Percentiles rank a stretch among this genome's conserved stretches.
phyloP scores from a whole-genome alignment of 345 rosid species.

The Heritiera fomes region DNA sequence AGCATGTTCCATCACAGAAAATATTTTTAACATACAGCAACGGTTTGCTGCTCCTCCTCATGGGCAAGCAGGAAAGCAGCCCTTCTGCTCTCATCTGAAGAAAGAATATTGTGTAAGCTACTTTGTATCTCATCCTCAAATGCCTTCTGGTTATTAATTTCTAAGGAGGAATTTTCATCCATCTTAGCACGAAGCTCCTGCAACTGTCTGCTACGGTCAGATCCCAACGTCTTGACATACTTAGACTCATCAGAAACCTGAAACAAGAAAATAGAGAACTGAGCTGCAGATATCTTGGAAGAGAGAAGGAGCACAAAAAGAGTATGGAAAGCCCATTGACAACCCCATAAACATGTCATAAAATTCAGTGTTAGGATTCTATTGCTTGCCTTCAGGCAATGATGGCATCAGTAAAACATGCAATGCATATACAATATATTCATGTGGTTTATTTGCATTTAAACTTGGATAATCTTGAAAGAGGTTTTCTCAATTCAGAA shows the following conservation, averaged over 20 bases:
- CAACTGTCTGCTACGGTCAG: slow-evolving; percentile 75
- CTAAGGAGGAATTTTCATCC: slow-evolving; percentile 56
- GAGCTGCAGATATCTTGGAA: background rate
- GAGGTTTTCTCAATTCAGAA: background rate
- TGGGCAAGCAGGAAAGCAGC: slow-evolving; percentile 60
- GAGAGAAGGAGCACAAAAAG: background rate
- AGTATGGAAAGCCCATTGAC: background rate
- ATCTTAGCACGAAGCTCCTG: slow-evolving; percentile 61
- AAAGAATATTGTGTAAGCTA: slow-evolving; percentile 54
- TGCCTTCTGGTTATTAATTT: slow-evolving; percentile 50
- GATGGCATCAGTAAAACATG: background rate
- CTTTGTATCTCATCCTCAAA: slow-evolving; percentile 81
- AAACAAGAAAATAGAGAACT: slow-evolving; percentile 19
- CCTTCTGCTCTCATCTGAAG: slow-evolving; percentile 84
- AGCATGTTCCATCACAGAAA: slow-evolving; percentile 1
- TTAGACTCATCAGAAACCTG: slow-evolving; percentile 81
- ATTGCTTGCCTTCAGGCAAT: background rate
- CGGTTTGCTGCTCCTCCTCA: slow-evolving; percentile 91
- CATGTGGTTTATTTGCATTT: background rate
- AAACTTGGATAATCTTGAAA: background rate
- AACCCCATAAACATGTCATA: background rate
- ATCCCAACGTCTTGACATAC: slow-evolving; percentile 57
- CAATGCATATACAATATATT: background rate
- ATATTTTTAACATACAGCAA: slow-evolving; percentile 49
- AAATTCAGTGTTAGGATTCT: background rate